Percentiles rank a stretch among this genome's conserved stretches.
phyloP scores from a whole-genome alignment of 1,139 yeast genomes.

The Geotrichum restrictum region DNA sequence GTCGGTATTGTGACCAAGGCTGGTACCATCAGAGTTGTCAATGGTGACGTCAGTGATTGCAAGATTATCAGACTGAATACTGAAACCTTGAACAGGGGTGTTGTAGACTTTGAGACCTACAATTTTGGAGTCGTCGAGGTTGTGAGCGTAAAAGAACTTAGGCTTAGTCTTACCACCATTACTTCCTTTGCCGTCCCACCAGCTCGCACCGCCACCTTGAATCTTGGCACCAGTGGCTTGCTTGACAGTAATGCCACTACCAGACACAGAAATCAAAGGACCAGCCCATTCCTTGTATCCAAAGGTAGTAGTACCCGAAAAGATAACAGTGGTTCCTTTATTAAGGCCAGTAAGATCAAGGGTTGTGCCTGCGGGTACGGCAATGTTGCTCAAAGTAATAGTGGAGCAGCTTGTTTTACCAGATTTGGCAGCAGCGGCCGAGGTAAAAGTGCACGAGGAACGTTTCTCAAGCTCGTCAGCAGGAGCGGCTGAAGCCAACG shows the following conservation, averaged over 20 bases:
- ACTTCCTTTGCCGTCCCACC: conserved; percentile 11
- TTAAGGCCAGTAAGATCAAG: conserved; percentile 9
- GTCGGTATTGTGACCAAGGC: conserved; percentile 12
- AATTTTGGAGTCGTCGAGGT: conserved; percentile 5
- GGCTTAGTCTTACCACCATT: conserved; percentile 10
- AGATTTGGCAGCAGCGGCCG: conserved; percentile 4
- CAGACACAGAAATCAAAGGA: conserved; percentile 13
- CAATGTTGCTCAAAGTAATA: conserved; percentile 4
- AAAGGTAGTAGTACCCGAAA: conserved; percentile 12
- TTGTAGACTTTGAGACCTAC: conserved; percentile 9
- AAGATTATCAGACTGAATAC: conserved; percentile 10
- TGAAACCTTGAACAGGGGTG: conserved; percentile 15
- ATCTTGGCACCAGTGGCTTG: conserved; percentile 13
- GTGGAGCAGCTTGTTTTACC: conserved; percentile 9
- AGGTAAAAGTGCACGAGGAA: conserved; percentile 6
- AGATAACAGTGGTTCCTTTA: conserved; percentile 9
- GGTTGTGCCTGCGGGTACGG: conserved; percentile 13
- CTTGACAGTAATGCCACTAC: conserved; percentile 6
- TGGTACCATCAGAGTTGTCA: conserved; percentile 2
- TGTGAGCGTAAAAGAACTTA: conserved; percentile 13
- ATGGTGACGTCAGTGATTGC: neutral
- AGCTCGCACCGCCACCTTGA: conserved; percentile 9
- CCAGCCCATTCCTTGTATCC: conserved; percentile 5
- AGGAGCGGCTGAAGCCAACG: conserved; percentile 7
- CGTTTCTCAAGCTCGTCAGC: conserved; percentile 10